These are phyloP conservation scores for Scedosporium minutisporum DNA, from an alignment of 2,329 filamentous ascomycete genomes.

Conservation along the genomic window DNA sequence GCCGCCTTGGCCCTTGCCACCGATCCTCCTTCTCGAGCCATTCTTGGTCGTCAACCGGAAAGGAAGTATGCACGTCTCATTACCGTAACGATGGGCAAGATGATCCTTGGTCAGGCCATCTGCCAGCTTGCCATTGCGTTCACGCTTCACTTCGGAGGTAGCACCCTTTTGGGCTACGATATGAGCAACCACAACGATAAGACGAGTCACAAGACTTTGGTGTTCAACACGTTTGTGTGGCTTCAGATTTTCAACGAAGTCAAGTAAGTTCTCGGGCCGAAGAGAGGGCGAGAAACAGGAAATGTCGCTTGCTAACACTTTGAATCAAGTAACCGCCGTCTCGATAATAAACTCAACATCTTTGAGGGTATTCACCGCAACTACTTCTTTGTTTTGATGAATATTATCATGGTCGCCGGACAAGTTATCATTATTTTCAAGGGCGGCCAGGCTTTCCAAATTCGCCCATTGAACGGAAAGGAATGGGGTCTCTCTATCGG, in stretches of 20 bases:
- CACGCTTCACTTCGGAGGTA: conserved; percentile 51
- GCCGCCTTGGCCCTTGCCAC: conserved; percentile 39
- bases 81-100: conserved; percentile 60
- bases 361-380: conserved; percentile 74
- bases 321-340: conserved; percentile 51
- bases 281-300: no score
- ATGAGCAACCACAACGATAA: conserved; percentile 18
- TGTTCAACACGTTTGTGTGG: conserved; percentile 65
- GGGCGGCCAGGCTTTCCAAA: conserved; percentile 66
- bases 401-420: conserved; percentile 70
- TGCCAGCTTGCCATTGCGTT: conserved; percentile 52
- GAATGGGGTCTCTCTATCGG: conserved; percentile 79
- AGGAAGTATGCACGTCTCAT: conserved; percentile 63
- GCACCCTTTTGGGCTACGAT: conserved; percentile 42
- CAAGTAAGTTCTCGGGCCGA: conserved; percentile 33
- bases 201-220: conserved; percentile 39
- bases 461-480: conserved; percentile 49
- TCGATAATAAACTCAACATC: conserved; percentile 83
- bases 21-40: conserved; percentile 21
- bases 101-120: conserved; percentile 52
- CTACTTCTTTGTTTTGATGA: conserved; percentile 73
- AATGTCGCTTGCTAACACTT: conserved; percentile 28
- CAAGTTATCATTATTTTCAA: conserved; percentile 81
- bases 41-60: conserved; percentile 34
- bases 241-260: conserved; percentile 73